Base-by-base conservation (phyloP, 768 basidiomycete genomes). In the Leucocoprinus leucothites region DNA sequence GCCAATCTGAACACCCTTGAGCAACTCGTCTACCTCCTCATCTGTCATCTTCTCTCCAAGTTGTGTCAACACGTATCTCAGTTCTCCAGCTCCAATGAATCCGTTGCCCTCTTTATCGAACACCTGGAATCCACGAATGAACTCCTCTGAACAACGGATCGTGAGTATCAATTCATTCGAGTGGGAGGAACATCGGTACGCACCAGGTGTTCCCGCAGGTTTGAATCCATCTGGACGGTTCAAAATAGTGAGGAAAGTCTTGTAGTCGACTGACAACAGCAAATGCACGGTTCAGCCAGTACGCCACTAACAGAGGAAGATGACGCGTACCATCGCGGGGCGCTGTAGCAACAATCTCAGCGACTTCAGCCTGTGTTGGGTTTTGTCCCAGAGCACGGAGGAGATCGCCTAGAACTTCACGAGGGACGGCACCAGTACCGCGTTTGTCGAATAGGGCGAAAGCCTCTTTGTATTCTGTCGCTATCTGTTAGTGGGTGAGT, bases 1-100 rank as follows among this genome's bases (percentile, higher is more conserved):
- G 71, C 89, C 90, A 54, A 97, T 85, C 72, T 95, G 92, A 31
- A 95, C 92, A 24, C 94, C 94, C 72, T 98, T 98, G 63, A 99
- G 78, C 62, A 99, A 78, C 72, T 99, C 97, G 66, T 98, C 96
- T 18, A 98, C 97, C 74, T 98, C 97, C 60, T 94, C 92, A 67
- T 98, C 94, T 6, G 86, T 69, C 93, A 99, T 95, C 79, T 98
- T 98, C 80, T 99, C 97, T 11, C 97, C 97, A 0, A 99, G 82
- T 64, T 95, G 94, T 6, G 97, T 99, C 25, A 96, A 79, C 24
- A 95, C 92, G 68, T 96, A 95, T 69, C 91, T 82, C 59, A 96
- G 77, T 71, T 97, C 93, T 46, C 93, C 93, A 16, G 89, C 91
- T 46, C 93, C 93, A 61, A 92, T 93, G 74, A 86, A 90, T 1